Conservation (phyloP, 495 filamentous ascomycete species). For the Poronia punctata region DNA sequence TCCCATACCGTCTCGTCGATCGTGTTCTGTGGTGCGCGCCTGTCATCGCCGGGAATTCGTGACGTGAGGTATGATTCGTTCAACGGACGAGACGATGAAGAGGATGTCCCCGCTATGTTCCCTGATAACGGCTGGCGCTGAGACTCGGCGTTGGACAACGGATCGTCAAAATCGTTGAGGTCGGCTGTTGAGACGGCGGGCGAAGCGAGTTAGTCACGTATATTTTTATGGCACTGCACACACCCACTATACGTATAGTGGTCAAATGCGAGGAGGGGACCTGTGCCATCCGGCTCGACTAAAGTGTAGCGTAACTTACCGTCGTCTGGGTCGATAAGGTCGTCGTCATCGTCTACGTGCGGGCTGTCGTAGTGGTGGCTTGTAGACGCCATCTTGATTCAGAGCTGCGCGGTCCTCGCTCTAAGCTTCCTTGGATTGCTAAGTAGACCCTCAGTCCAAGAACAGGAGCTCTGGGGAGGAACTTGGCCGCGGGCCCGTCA, state of each 20-base stretch:
- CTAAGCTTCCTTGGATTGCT: not conserved
- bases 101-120: slow-evolving; percentile 54
- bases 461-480: too few species aligned
- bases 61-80: slow-evolving; percentile 71
- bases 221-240: too few species aligned
- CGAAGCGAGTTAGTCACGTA: too few species aligned
- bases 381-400: slow-evolving; percentile 26
- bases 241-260: too few species aligned
- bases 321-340: slow-evolving; percentile 92
- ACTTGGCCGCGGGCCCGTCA: too few species aligned
- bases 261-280: not conserved
- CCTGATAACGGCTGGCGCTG: slow-evolving; percentile 73
- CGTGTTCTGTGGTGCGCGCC: slow-evolving; percentile 84
- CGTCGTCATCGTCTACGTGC: slow-evolving; percentile 73
- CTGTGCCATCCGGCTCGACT: not conserved
- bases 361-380: slow-evolving; percentile 57
- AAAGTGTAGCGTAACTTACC: slow-evolving; percentile 43
- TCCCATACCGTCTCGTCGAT: slow-evolving; percentile 98
- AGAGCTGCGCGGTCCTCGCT: slow-evolving; percentile 3
- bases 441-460: not conserved
- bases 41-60: slow-evolving; percentile 86
- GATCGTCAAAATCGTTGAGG: slow-evolving; percentile 91
- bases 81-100: slow-evolving; percentile 40
- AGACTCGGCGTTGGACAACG: slow-evolving; percentile 53
- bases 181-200: slow-evolving; percentile 42